Conservation (phyloP, 371 early-diverging fungal species). For the Mucor sp. region DNA sequence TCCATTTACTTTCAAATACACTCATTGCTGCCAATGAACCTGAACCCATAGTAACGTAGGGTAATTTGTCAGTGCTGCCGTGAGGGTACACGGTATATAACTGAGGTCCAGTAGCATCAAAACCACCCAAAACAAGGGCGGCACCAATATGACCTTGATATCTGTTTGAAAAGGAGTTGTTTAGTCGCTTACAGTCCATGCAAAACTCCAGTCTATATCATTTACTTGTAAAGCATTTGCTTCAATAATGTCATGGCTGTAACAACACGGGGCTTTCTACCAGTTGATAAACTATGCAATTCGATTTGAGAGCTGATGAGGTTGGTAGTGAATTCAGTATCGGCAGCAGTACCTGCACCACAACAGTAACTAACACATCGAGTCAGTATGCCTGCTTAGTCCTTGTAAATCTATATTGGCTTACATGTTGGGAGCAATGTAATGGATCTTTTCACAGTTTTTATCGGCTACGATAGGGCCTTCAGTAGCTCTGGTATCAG, state of each 20-base stretch:
- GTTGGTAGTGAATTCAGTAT: constrained; percentile 96
- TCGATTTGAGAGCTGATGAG: constrained; percentile 94
- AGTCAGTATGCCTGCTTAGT: neutral
- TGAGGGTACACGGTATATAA: constrained; percentile 97
- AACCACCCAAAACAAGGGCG: constrained; percentile 97
- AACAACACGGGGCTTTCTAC: constrained; percentile 86
- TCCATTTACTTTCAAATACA: constrained; percentile 93
- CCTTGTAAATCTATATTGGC: neutral
- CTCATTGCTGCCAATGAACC: constrained; percentile 98
- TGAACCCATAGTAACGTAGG: constrained; percentile 98
- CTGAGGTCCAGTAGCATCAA: constrained; percentile 92
- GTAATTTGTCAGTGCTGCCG: constrained; percentile 95
- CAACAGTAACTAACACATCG: constrained; percentile 80
- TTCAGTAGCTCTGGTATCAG: constrained; percentile 99
- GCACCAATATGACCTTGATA: constrained; percentile 99
- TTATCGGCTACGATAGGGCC: constrained; percentile 99
- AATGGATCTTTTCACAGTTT: constrained; percentile 99
- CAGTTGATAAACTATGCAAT: constrained; percentile 90
- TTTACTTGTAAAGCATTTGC: constrained; percentile 92
- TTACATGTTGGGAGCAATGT: constrained; percentile 97
- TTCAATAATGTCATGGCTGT: constrained; percentile 97
- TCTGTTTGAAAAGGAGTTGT: constrained; percentile 25
- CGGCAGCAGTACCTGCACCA: constrained; percentile 99
- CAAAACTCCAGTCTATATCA: neutral
- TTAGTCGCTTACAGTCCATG: neutral